These are phyloP conservation scores for Bipolaris cookei DNA, from an alignment of 2,329 filamentous ascomycete species.

Conservation along the genomic window DNA sequence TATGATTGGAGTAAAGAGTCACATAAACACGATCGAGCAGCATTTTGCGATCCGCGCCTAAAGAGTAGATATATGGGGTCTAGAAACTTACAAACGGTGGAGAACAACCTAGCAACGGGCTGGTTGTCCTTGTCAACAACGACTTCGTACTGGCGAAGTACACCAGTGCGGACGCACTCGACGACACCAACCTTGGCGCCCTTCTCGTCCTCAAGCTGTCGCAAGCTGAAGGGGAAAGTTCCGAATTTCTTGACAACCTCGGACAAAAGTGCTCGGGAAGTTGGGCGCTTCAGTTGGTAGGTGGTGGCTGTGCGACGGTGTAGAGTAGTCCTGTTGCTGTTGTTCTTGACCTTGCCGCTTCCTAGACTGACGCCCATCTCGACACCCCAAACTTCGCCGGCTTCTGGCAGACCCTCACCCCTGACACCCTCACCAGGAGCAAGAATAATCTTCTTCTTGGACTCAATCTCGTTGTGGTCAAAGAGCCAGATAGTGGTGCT, in stretches of 20 bases:
- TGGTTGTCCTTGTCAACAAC: constrained; percentile 90
- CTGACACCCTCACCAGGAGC: constrained; percentile 84
- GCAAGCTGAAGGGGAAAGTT: constrained; percentile 95
- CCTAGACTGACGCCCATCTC: constrained; percentile 93
- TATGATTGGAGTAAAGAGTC: neutral
- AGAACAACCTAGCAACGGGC: constrained; percentile 84
- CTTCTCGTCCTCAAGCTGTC: constrained; percentile 95
- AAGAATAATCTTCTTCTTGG: constrained; percentile 97
- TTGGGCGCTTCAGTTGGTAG: constrained; percentile 91
- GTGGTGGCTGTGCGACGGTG: constrained; percentile 92
- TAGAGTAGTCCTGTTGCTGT: constrained; percentile 84
- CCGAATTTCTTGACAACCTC: constrained; percentile 98
- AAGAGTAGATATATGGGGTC: constrained; percentile 5
- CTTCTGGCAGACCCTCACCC: constrained; percentile 86
- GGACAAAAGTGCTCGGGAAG: constrained; percentile 87
- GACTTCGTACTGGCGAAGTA: constrained; percentile 94
- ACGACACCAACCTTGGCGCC: constrained; percentile 94
- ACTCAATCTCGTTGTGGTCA: constrained; percentile 96
- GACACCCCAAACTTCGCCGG: constrained; percentile 96
- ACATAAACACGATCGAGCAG: neutral
- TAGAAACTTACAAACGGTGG: constrained; percentile 81
- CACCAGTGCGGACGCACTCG: constrained; percentile 91
- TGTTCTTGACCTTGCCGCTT: constrained; percentile 90
- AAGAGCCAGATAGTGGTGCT: constrained; percentile 98
- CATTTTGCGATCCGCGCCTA: neutral